Evolutionary conservation across 2,329 filamentous ascomycete genomes (phyloP).

Genomic region (Colletotrichum lentis): DNA sequence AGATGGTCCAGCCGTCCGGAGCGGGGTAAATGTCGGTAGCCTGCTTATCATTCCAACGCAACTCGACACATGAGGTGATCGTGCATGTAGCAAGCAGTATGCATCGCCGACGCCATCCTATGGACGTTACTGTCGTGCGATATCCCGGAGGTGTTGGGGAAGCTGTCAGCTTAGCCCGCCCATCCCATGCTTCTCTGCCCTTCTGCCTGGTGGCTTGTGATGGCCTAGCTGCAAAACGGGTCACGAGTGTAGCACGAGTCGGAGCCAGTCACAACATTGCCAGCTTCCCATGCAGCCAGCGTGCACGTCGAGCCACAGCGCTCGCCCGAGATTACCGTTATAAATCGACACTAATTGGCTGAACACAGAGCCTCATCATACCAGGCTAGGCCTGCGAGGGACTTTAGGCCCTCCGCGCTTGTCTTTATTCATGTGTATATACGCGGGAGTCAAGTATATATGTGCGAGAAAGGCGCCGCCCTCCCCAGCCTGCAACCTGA

Average conservation of each 20-base stretch:
- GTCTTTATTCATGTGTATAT: background rate
- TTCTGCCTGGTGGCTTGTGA: background rate
- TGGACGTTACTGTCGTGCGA: background rate
- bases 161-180: background rate
- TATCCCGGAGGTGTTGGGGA: background rate
- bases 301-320: background rate
- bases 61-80: background rate
- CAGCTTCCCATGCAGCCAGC: background rate
- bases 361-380: slow-evolving; percentile 10
- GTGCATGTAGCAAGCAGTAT: slow-evolving; percentile 11
- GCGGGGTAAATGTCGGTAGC: slow-evolving; percentile 9
- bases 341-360: slow-evolving; percentile 5
- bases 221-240: background rate
- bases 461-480: too few species aligned
- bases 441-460: too few species aligned
- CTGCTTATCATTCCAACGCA: background rate
- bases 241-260: background rate
- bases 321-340: background rate
- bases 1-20: background rate
- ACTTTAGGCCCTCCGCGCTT: background rate
- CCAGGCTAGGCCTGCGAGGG: background rate
- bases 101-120: background rate
- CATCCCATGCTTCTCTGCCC: background rate
- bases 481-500: too few species aligned
- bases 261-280: background rate